These are phyloP conservation scores for Scolecobasidium constrictum DNA, from an alignment of 2,329 filamentous ascomycete species.

Conservation along the genomic window DNA sequence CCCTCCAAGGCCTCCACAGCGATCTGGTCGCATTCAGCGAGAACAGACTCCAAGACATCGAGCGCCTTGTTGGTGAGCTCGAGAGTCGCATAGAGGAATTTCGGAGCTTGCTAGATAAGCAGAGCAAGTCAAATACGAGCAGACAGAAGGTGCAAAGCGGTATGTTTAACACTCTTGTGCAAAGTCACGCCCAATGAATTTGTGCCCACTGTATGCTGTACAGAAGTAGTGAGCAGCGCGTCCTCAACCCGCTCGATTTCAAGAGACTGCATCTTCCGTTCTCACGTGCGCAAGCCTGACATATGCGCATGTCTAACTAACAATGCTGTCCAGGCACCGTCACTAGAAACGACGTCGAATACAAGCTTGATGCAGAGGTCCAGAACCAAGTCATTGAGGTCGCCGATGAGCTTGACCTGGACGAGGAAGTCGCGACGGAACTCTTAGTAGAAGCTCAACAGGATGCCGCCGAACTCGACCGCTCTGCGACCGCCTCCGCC, in stretches of 20 bases:
- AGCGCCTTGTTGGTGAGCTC: constrained; percentile 56
- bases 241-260: no score
- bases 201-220: no score
- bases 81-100: constrained; percentile 57
- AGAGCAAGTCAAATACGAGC: constrained; percentile 60
- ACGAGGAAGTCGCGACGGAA: constrained; percentile 74
- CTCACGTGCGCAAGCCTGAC: no score
- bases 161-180: no score
- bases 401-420: constrained; percentile 78
- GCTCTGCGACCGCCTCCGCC: constrained; percentile 64
- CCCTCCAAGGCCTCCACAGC: constrained; percentile 69
- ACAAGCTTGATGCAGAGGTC: constrained; percentile 76
- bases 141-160: constrained; percentile 48
- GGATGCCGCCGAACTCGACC: constrained; percentile 57
- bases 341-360: constrained; percentile 60
- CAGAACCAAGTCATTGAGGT: constrained; percentile 71
- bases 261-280: no score
- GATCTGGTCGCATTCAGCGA: constrained; percentile 71
- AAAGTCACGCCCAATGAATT: no score
- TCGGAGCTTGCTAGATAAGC: constrained; percentile 56
- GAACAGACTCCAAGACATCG: constrained; percentile 56
- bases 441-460: constrained; percentile 65
- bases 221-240: no score
- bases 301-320: no score
- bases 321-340: constrained; percentile 75